These are phyloP conservation scores for Cutaneotrichosporon mucoides DNA, from an alignment of 1,284 basidiomycete genomes.

Conservation along the genomic window DNA sequence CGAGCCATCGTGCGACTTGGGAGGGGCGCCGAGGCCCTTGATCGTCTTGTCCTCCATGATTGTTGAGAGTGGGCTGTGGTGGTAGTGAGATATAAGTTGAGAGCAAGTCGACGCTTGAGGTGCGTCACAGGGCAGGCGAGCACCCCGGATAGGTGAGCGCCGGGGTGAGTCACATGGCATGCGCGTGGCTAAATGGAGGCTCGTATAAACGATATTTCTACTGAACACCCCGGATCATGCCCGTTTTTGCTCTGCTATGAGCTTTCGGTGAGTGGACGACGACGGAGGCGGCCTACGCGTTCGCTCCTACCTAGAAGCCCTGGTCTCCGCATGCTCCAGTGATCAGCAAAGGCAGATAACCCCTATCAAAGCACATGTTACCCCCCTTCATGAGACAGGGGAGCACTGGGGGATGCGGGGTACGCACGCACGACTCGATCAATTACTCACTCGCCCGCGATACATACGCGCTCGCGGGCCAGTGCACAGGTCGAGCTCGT, in stretches of 20 bases:
- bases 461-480: not conserved
- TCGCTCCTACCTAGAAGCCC: too few relatives aligned
- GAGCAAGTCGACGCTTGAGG: not conserved
- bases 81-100: not conserved
- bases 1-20: conserved; percentile 69
- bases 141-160: not conserved
- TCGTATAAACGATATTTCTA: not conserved
- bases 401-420: too few relatives aligned
- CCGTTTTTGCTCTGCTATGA: too few relatives aligned
- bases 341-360: too few relatives aligned
- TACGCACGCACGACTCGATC: too few relatives aligned
- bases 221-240: too few relatives aligned
- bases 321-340: too few relatives aligned
- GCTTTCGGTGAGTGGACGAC: too few relatives aligned
- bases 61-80: not conserved
- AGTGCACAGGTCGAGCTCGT: not conserved
- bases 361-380: too few relatives aligned
- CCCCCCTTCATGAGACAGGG: too few relatives aligned
- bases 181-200: not conserved
- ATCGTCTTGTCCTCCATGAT: conserved; percentile 52
- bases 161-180: not conserved
- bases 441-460: not conserved
- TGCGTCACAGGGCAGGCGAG: not conserved
- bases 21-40: conserved; percentile 69
- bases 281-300: too few relatives aligned